Base-by-base conservation (phyloP, 352 stramenopile genomes). In the Phytophthora hibernalis region DNA sequence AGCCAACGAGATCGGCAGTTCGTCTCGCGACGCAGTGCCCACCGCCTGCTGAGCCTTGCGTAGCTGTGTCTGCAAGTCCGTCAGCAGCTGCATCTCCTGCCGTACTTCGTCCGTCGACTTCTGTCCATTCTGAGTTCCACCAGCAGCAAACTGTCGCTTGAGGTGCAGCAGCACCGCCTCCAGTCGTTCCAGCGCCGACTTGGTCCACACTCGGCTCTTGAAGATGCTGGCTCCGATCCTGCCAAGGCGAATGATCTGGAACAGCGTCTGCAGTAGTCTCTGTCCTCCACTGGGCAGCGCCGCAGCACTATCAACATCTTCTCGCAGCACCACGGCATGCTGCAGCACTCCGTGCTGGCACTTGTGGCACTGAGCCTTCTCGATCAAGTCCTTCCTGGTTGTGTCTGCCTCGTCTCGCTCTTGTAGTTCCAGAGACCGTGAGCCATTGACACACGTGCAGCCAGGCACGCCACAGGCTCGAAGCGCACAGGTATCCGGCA, bases 321-420 rank as follows among this genome's bases (percentile, higher is more conserved):
- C 72, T n/a, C 71, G 54, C 13, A 84, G 30, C 13, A 83, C 56
- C 11, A 95, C 70, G 6, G 65, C 55, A 54, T 95, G 86, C 55
- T 93, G 84, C 22, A 93, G 62, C 16, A 88, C 76, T 13, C 84
- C 83, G 45, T 95, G 86, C 42, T 89, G 76, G 60, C 86, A 95
- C 21, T 80, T 85, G 16, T 76, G 72, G 63, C 86, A 95, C 50
- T 82, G 66, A 0, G 67, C 71, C 0, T 43, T 54, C 22, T 76
- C 57, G 4, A 92, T 16, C 8, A 80, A 26, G 40, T 82, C 52
- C 24, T 67, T 70, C 24, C 65, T 70, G 11, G 50, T 73, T 50
- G 61, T 77, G 3, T 68, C 37, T 15, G 0, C 20, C 4, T 68
- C 50, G 0, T 75, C 70, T 43, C 18, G 20, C 15, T 75, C 50